Conservation (phyloP, 805 yeast species). For the Myxozyma udenii region DNA sequence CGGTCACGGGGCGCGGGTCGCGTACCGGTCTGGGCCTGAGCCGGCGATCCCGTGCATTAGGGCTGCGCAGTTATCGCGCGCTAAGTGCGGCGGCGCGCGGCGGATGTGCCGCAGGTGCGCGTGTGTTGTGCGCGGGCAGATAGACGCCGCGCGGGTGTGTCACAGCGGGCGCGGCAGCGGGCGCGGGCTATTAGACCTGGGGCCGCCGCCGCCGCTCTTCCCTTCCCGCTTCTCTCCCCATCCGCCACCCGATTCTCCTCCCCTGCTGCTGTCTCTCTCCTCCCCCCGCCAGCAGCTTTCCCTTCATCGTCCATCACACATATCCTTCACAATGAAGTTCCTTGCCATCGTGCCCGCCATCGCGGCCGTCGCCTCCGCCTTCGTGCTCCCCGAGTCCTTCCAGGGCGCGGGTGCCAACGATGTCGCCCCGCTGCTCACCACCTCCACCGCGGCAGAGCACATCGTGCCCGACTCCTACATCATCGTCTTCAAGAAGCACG, state of each 20-base stretch:
- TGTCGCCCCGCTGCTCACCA: slow-evolving; percentile 46
- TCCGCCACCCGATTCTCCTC: slow-evolving; percentile 3
- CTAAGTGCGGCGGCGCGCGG: not conserved
- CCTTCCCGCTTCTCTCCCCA: slow-evolving; percentile 2
- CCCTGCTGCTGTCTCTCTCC: not conserved
- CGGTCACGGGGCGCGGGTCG: too few species aligned
- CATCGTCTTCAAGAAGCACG: slow-evolving; percentile 71
- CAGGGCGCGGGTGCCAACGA: slow-evolving; percentile 3
- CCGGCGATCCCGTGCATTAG: too few species aligned
- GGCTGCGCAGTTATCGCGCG: not conserved
- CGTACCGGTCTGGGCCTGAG: too few species aligned
- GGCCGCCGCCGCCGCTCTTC: slow-evolving; percentile 1
- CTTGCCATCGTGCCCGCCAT: slow-evolving; percentile 15
- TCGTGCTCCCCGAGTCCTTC: slow-evolving; percentile 26
- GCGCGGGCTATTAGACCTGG: not conserved
- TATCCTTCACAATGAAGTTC: slow-evolving; percentile 28
- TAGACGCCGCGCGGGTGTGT: not conserved
- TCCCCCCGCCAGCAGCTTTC: not conserved
- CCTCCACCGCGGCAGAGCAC: slow-evolving; percentile 40
- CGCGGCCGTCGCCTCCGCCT: slow-evolving; percentile 26
- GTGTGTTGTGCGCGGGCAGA: too few species aligned
- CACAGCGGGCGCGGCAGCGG: not conserved
- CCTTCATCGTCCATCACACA: not conserved
- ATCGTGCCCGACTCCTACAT: slow-evolving; percentile 68
- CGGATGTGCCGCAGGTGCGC: not conserved